phyloP scores from a whole-genome alignment of 225 moss, liverwort and hornwort genomes.

The Straminergon stramineum region DNA sequence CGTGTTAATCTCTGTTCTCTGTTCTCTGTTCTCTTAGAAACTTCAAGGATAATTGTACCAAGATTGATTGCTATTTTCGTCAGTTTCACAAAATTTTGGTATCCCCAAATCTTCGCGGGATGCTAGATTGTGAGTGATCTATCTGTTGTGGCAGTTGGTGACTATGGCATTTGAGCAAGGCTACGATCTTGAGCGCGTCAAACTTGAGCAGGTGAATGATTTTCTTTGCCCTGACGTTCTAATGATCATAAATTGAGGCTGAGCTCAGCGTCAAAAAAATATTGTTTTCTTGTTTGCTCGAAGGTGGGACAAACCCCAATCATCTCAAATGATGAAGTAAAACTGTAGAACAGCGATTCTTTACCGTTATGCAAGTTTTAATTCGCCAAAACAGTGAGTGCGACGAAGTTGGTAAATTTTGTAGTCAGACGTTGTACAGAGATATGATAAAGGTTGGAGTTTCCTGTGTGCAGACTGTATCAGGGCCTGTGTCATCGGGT shows the following conservation, averaged over 20 bases:
- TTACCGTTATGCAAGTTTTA: neutral
- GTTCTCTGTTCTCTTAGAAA: neutral
- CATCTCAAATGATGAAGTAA: neutral
- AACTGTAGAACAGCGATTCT: neutral
- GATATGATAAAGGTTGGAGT: neutral
- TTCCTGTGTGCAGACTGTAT: conserved; percentile 38
- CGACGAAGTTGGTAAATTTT: neutral
- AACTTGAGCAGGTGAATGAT: conserved; percentile 69
- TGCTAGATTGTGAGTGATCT: neutral
- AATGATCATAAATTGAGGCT: neutral
- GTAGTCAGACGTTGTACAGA: neutral
- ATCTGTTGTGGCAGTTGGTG: conserved; percentile 44
- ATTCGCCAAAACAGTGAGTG: neutral
- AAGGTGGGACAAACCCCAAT: neutral
- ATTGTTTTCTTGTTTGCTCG: neutral
- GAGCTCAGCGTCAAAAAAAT: neutral
- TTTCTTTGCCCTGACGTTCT: neutral
- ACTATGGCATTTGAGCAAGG: conserved; percentile 53
- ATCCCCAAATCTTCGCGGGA: neutral
- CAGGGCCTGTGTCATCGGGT: conserved; percentile 47
- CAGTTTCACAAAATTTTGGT: neutral
- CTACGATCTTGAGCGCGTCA: conserved; percentile 68
- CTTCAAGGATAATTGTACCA: neutral
- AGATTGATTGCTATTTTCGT: neutral
- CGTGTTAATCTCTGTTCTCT: neutral